These are phyloP conservation scores for Gonapodya prolifera DNA, from an alignment of 192 early-diverging fungal species.

Conservation along the genomic window DNA sequence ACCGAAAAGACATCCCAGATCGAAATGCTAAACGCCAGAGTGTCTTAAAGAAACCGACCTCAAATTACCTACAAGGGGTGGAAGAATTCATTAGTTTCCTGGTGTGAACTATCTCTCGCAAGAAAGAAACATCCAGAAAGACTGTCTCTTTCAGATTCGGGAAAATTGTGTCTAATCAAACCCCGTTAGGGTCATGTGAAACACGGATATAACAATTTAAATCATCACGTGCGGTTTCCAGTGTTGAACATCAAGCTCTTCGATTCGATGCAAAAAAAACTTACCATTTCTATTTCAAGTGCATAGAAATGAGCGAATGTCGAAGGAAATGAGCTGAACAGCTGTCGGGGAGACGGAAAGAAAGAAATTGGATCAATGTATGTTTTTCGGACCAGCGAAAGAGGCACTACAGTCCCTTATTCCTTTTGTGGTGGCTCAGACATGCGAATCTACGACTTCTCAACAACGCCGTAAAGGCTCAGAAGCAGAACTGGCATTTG, in stretches of 20 bases:
- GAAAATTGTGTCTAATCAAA: background rate
- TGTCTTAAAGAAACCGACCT: too few species aligned
- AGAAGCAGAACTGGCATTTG: background rate
- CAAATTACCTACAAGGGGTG: too few species aligned
- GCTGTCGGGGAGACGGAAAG: background rate
- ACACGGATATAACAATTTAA: background rate
- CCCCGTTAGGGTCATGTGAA: background rate
- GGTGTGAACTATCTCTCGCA: too few species aligned
- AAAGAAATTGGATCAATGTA: background rate
- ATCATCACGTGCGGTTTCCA: background rate
- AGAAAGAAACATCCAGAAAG: background rate
- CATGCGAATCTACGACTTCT: background rate
- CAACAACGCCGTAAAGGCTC: background rate
- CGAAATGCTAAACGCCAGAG: too few species aligned
- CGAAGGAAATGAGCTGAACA: background rate
- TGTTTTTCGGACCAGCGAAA: too few species aligned
- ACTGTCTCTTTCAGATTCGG: background rate
- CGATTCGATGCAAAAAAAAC: background rate
- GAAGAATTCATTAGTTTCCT: too few species aligned
- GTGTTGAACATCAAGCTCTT: background rate
- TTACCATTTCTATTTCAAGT: background rate
- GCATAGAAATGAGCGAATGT: background rate
- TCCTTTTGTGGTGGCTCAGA: background rate
- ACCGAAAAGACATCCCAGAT: too few species aligned
- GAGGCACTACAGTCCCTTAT: background rate